Evolutionary conservation across 768 basidiomycete species (phyloP), one percentile per base, ranked within the genome.

Genomic region (Sistotremastrum niveocremeum): DNA sequence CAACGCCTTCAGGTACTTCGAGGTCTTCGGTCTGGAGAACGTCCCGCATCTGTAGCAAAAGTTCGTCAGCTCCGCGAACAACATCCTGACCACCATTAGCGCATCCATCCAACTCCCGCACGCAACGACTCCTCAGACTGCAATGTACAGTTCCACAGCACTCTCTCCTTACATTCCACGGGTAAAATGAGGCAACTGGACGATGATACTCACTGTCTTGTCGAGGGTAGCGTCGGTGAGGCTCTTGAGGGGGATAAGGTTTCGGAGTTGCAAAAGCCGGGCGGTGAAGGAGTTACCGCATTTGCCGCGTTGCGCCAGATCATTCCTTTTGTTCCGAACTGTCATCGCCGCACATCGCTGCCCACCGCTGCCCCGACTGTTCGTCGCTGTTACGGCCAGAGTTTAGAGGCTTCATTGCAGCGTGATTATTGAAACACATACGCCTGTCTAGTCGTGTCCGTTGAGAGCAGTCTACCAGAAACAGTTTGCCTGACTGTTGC

Each of bases 1-100:
- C 77, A 58, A 99, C 81, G 57, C 76, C 79, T 59, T 83, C 80
- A 49, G 90, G 90, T 56, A 94, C 77, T 38, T 78, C 76, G 68
- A 93, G 80, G 65, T 87, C 87, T 83, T 94, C 90, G 46, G 84
- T 89, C 72, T 86, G 75, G 72, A 86, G 77, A 61, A 90, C 74
- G 78, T 89, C 86, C 68, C 83, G 83, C 87, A 90, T 90, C 84
- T 89, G 59, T 36, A 7, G 42, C 32, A 51, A 46, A 51, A 38
- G 45, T 41, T 11, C 46, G 51, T 38, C 34, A 44, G 20, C 20
- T 20, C 20, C 20, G 20, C 20, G 20, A 20, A 20, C 20, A 20
- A 37, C 47, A 48, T 48, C 47, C 28, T 37, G 30, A 37, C 7
- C 11, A 4, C 11, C 42, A 7, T 44, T 20, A 37, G 29, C 33